Base-by-base conservation (phyloP, 257 asterid genomes). In the Ehretia macrophylla region DNA sequence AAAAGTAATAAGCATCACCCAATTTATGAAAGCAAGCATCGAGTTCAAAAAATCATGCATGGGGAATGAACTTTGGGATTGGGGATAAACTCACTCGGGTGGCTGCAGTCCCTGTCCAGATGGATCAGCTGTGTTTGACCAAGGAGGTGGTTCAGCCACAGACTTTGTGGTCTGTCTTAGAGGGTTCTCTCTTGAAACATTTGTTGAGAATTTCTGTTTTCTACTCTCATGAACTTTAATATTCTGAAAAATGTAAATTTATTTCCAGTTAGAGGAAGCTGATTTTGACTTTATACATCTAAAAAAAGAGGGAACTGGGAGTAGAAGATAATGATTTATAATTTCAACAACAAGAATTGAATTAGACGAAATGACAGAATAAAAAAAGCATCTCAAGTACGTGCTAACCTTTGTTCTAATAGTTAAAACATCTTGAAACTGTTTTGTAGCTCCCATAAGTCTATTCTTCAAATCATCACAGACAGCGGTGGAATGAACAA, bases 391-490 rank as follows among this genome's bases (percentile, higher is more conserved):
- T n/a, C n/a, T n/a, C 9, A 46, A 16, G 50, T 10, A 18, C 18
- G n/a, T 51, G 16, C 17, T 44, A 18, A 80, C 95, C 92, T 89
- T 83, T 11, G 88, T 86, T 55, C 91, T 82, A 48, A 79, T 74
- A 40, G 95, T 89, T 63, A 89, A 75, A 52, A 87, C 89, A 56
- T 86, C 88, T 67, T 86, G 87, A 59, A 89, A 89, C 72, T 79
- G 88, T 72, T 86, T 89, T 8, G 97, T 89, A 55, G 83, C 81
- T 27, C 20, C 68, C 97, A 89, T 89, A 39, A 89, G 85, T 51
- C 91, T 84, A 70, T 69, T 84, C 79, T 89, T 89, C 68, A 89
- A 65, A 69, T 84, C 91, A 74, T 86, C 97, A 74, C 89, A 84
- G 59, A 89, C 86, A 12, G 97, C 87, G 58, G 76, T 80, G 52